Conservation (phyloP, 78 protist species). For the Speleostelium caveatum region DNA sequence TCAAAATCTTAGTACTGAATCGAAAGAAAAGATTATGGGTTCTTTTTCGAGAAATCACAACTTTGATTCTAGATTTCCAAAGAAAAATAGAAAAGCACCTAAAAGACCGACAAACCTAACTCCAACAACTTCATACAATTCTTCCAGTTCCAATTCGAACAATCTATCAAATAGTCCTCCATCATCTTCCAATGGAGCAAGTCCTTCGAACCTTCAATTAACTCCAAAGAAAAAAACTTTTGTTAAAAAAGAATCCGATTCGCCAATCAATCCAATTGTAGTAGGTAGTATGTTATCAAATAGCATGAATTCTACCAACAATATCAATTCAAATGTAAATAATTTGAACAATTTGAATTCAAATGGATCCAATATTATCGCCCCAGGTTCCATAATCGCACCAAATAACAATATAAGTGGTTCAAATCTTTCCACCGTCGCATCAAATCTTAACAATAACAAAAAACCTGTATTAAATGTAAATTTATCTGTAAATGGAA, state of each 20-base stretch:
- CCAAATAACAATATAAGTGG: no score
- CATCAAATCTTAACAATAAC: no score
- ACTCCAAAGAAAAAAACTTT: no score
- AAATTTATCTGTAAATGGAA: no score
- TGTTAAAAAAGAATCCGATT: no score
- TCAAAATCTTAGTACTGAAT: constrained; percentile 57
- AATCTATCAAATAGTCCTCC: not conserved
- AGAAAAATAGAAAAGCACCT: constrained; percentile 12
- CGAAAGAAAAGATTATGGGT: constrained; percentile 74
- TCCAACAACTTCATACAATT: not conserved
- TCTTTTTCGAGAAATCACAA: constrained; percentile 68
- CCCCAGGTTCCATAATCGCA: no score
- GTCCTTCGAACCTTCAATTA: not conserved
- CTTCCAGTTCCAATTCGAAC: not conserved
- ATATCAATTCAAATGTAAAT: no score
- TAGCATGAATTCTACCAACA: no score
- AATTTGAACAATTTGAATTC: not conserved
- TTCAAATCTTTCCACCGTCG: no score
- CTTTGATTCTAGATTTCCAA: constrained; percentile 59
- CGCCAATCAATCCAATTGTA: no score
- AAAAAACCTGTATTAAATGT: no score
- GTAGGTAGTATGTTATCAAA: no score
- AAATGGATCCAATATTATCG: not conserved
- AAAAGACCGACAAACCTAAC: not conserved
- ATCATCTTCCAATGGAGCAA: not conserved